These are phyloP conservation scores for Boletus sp. DNA, from an alignment of 768 basidiomycete species.

Conservation along the genomic window DNA sequence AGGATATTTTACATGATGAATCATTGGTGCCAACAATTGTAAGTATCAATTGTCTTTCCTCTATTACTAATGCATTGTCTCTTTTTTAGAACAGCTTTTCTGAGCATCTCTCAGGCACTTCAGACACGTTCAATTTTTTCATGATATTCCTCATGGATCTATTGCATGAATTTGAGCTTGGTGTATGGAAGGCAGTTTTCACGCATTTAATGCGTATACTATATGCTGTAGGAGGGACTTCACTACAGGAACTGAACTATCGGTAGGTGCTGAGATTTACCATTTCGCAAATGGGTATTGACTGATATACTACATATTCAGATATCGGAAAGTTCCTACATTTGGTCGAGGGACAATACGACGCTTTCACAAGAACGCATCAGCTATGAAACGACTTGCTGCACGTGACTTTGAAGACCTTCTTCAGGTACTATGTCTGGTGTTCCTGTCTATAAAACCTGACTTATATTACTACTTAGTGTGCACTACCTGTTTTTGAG, in stretches of 20 bases:
- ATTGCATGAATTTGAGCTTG: not conserved
- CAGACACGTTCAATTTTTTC: conserved; percentile 21
- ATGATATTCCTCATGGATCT: conserved; percentile 4
- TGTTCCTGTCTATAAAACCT: too few species aligned
- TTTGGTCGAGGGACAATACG: not conserved
- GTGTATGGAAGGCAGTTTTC: conserved; percentile 1
- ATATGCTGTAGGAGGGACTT: not conserved
- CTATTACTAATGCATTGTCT: conserved; percentile 40
- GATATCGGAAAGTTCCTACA: not conserved
- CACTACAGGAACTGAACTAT: not conserved
- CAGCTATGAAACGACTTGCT: not conserved
- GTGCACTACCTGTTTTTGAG: not conserved
- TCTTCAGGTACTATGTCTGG: not conserved
- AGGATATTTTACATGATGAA: not conserved
- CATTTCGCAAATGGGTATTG: too few species aligned
- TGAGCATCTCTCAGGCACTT: too few species aligned
- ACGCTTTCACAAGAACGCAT: not conserved
- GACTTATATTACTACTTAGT: too few species aligned
- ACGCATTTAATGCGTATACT: not conserved
- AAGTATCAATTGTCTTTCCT: too few species aligned
- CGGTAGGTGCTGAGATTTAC: too few species aligned
- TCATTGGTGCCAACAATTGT: conserved; percentile 15
- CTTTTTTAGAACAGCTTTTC: too few species aligned
- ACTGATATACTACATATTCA: too few species aligned
- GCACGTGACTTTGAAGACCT: not conserved